Percentiles rank a stretch among this genome's conserved stretches.
Conservation (phyloP, 2,329 filamentous ascomycete genomes). For the Zalaria obscura region DNA sequence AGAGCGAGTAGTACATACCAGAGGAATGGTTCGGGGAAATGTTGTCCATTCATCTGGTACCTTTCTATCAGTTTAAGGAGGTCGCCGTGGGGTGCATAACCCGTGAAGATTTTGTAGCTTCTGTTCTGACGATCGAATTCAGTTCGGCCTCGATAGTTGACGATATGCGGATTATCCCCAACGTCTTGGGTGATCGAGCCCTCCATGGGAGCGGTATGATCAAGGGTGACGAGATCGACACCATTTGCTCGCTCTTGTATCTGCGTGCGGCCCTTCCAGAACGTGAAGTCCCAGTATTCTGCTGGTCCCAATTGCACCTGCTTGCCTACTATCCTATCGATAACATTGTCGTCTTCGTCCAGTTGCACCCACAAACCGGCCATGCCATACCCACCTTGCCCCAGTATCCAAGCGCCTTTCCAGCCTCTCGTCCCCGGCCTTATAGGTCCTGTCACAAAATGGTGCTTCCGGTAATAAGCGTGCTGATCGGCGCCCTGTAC, state of each 20-base stretch:
- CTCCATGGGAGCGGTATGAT: background rate
- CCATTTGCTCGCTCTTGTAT: background rate
- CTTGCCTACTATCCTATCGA: too few relatives aligned
- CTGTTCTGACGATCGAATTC: background rate
- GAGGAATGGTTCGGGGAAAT: constrained; percentile 8
- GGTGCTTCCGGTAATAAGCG: too few relatives aligned
- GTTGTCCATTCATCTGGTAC: background rate
- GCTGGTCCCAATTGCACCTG: too few relatives aligned
- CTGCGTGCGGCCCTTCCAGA: background rate
- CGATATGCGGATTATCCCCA: background rate
- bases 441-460: too few relatives aligned
- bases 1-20: constrained; percentile 9
- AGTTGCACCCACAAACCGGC: too few relatives aligned
- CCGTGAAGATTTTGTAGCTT: background rate
- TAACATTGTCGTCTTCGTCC: too few relatives aligned
- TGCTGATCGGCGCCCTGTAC: too few relatives aligned
- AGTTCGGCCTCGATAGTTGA: background rate
- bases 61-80: background rate
- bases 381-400: too few relatives aligned
- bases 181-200: background rate
- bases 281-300: too few relatives aligned
- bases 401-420: too few relatives aligned
- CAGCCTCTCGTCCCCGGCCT: too few relatives aligned
- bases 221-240: too few relatives aligned
- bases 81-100: background rate